Conservation (phyloP, 371 early-diverging fungal genomes). For the Zopfochytrium polystomum region DNA sequence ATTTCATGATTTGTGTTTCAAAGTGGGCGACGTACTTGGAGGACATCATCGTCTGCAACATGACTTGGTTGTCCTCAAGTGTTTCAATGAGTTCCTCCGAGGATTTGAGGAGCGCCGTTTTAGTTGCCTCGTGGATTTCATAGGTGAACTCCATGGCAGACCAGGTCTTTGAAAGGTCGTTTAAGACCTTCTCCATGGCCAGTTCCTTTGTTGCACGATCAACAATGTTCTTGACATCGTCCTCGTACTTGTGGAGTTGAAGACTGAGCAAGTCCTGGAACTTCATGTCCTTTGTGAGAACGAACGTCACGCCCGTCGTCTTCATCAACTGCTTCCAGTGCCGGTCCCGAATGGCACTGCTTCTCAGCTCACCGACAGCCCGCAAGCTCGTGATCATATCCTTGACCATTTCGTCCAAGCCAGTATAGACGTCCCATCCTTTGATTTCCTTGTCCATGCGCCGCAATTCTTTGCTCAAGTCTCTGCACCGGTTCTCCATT, state of each 20-base stretch:
- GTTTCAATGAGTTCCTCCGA: slow-evolving; percentile 64
- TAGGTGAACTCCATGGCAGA: slow-evolving; percentile 59
- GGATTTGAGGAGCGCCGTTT: slow-evolving; percentile 48
- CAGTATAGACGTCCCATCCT: slow-evolving; percentile 63
- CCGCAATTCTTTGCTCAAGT: slow-evolving; percentile 57
- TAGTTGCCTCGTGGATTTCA: slow-evolving; percentile 54
- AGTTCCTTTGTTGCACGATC: slow-evolving; percentile 63
- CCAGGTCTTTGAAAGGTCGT: slow-evolving; percentile 61
- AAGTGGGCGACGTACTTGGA: slow-evolving; percentile 60
- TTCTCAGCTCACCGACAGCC: slow-evolving; percentile 61
- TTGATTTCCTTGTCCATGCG: slow-evolving; percentile 66
- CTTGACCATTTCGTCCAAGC: slow-evolving; percentile 62
- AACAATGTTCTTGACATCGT: slow-evolving; percentile 63
- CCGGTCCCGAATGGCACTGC: slow-evolving; percentile 58
- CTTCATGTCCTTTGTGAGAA: slow-evolving; percentile 59
- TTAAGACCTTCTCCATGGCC: slow-evolving; percentile 61
- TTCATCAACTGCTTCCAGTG: slow-evolving; percentile 70
- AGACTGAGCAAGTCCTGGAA: slow-evolving; percentile 61
- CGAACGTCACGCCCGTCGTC: slow-evolving; percentile 62
- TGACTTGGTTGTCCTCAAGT: slow-evolving; percentile 64
- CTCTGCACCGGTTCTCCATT: slow-evolving; percentile 58
- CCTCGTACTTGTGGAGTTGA: slow-evolving; percentile 62
- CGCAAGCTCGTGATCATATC: slow-evolving; percentile 62
- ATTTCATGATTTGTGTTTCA: slow-evolving; percentile 57
- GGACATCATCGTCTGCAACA: slow-evolving; percentile 66